Percentiles rank a stretch among this genome's conserved stretches.
These are phyloP conservation scores for Carex cristatella DNA, from an alignment of 176 grass and related monocot species.

Conservation along the genomic window DNA sequence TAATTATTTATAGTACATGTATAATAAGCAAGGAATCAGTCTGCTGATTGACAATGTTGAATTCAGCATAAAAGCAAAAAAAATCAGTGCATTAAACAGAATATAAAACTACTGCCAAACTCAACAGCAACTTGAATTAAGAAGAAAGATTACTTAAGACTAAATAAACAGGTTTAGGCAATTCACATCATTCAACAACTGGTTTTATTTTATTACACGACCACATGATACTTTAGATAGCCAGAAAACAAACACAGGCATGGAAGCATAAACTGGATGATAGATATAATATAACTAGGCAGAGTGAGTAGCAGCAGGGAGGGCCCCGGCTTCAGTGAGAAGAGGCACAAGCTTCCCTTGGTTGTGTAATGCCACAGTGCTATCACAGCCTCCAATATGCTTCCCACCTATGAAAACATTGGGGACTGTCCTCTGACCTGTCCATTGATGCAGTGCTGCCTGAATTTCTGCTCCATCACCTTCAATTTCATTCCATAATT, in stretches of 20 bases:
- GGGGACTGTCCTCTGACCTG: constrained; percentile 67
- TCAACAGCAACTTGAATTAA: neutral
- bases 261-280: neutral
- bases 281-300: neutral
- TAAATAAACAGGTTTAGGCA: neutral
- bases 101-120: neutral
- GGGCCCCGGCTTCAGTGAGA: constrained; percentile 65
- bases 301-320: constrained; percentile 25
- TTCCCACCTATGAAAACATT: constrained; percentile 85
- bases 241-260: neutral
- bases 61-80: neutral
- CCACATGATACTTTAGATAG: neutral
- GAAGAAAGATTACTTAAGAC: neutral
- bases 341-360: constrained; percentile 55
- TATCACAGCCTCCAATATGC: constrained; percentile 66
- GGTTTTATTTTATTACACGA: neutral
- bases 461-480: constrained; percentile 74
- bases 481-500: constrained; percentile 16
- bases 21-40: neutral
- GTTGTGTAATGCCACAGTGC: constrained; percentile 44
- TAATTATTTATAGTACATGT: too few species aligned
- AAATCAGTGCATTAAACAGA: neutral
- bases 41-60: neutral
- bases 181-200: neutral
- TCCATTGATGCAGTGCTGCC: constrained; percentile 64